phyloP scores from a whole-genome alignment of 306 rosid species.

The Comarum palustre region DNA sequence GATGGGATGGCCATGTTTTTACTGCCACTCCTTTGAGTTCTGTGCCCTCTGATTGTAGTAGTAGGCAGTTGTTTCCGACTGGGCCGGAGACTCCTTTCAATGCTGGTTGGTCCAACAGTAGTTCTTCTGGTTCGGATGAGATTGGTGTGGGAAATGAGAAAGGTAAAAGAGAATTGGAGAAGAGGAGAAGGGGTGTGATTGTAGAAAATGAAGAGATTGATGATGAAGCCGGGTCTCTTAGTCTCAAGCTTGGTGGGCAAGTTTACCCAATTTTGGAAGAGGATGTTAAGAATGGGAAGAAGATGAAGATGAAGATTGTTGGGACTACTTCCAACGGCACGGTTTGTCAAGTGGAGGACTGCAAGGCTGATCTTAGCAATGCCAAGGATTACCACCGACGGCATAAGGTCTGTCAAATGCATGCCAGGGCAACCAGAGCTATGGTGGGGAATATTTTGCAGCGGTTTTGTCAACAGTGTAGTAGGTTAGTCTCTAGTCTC shows the following conservation, averaged over 20 bases:
- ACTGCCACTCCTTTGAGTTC: constrained; percentile 55
- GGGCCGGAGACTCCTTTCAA: constrained; percentile 42
- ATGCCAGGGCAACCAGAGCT: constrained; percentile 80
- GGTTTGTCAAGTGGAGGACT: constrained; percentile 88
- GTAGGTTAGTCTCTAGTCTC: constrained; percentile 56
- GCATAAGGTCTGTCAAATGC: constrained; percentile 88
- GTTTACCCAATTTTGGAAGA: constrained; percentile 55
- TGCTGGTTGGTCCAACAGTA: constrained; percentile 57
- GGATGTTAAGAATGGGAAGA: constrained; percentile 63
- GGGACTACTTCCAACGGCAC: constrained; percentile 60
- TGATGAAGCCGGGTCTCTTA: constrained; percentile 52
- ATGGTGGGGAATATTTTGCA: constrained; percentile 76
- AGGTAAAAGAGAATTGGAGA: constrained; percentile 71
- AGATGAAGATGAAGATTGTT: constrained; percentile 58
- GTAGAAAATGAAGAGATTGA: constrained; percentile 53
- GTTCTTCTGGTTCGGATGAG: constrained; percentile 74
- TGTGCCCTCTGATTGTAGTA: constrained; percentile 42
- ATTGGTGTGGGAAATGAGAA: constrained; percentile 41
- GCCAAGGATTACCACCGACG: constrained; percentile 93
- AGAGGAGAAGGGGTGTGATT: constrained; percentile 62
- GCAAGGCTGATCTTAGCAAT: constrained; percentile 69
- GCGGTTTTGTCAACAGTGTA: constrained; percentile 95
- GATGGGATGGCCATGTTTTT: constrained; percentile 91
- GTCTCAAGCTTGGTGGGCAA: constrained; percentile 67
- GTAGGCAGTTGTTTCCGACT: constrained; percentile 52